Evolutionary conservation across 495 filamentous ascomycete genomes (phyloP).

Genomic region (Aspergillus nanangensis): DNA sequence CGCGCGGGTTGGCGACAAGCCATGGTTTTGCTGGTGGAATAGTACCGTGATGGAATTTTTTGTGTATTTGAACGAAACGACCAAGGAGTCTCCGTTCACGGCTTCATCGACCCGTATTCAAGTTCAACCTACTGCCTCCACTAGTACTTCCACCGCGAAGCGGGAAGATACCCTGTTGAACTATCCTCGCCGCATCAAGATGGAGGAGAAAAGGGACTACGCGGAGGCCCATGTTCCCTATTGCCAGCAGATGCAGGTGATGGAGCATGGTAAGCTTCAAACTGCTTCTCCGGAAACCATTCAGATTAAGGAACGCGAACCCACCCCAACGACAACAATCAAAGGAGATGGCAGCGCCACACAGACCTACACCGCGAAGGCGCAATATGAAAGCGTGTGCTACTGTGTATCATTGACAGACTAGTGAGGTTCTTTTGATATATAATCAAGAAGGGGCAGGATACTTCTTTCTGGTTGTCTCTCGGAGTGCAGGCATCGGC

Average conservation of each 20-base stretch:
- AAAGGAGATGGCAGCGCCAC: conserved; percentile 18
- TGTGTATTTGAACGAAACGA: conserved; percentile 66
- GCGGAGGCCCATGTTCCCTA: conserved; percentile 42
- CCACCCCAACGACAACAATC: conserved; percentile 35
- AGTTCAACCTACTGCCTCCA: conserved; percentile 17
- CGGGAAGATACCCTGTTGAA: conserved; percentile 16
- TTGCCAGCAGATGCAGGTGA: conserved; percentile 70
- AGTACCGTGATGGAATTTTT: conserved; percentile 75
- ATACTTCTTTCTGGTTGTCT: too few relatives aligned
- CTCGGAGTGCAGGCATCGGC: conserved; percentile 12
- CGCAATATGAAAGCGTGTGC: conserved; percentile 36
- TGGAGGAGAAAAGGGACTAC: conserved; percentile 67
- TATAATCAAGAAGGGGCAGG: too few relatives aligned
- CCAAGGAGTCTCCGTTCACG: conserved; percentile 30
- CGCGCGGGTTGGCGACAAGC: conserved; percentile 57
- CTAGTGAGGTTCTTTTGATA: conserved; percentile 17
- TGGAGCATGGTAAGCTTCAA: conserved; percentile 40
- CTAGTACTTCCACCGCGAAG: conserved; percentile 10
- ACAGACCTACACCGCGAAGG: conserved; percentile 37
- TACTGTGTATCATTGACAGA: conserved; percentile 40
- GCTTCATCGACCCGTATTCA: conserved; percentile 17
- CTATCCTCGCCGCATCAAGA: conserved; percentile 73
- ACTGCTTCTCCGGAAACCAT: conserved; percentile 48
- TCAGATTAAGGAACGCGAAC: conserved; percentile 55
- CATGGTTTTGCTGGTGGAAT: conserved; percentile 91